Evolutionary conservation across 2,329 filamentous ascomycete genomes (phyloP).

Genomic region (Metarhizium humberi): DNA sequence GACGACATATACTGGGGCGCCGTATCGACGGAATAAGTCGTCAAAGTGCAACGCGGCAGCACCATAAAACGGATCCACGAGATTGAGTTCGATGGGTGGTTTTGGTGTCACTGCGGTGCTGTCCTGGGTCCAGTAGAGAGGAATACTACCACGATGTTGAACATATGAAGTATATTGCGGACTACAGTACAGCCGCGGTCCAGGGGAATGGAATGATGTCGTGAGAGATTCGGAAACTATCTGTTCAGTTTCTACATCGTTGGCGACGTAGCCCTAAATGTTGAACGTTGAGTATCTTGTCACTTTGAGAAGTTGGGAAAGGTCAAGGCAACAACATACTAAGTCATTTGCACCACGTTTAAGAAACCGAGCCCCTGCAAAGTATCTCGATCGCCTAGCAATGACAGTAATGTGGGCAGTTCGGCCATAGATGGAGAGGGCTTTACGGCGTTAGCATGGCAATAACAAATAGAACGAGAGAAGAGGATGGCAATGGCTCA

Average conservation of each 20-base stretch:
- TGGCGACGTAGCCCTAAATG: slow-evolving; percentile 76
- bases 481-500: slow-evolving; percentile 9
- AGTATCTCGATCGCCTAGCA: slow-evolving; percentile 82
- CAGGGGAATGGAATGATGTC: slow-evolving; percentile 90
- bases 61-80: slow-evolving; percentile 93
- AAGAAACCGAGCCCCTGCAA: slow-evolving; percentile 86
- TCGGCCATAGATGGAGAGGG: slow-evolving; percentile 76
- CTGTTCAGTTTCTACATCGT: slow-evolving; percentile 97
- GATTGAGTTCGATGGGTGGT: slow-evolving; percentile 87
- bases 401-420: slow-evolving; percentile 90
- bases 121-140: slow-evolving; percentile 95
- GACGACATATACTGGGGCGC: slow-evolving; percentile 81
- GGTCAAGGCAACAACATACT: slow-evolving; percentile 21
- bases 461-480: not conserved
- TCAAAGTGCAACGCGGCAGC: slow-evolving; percentile 93
- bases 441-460: slow-evolving; percentile 19
- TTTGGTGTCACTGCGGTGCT: slow-evolving; percentile 92
- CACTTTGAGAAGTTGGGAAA: not conserved
- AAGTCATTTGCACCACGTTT: slow-evolving; percentile 92
- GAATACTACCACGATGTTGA: slow-evolving; percentile 93
- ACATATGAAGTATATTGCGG: slow-evolving; percentile 94
- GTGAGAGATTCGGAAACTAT: slow-evolving; percentile 92
- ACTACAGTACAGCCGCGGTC: slow-evolving; percentile 74
- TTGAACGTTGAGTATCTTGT: not conserved
- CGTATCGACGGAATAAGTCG: slow-evolving; percentile 87